These are phyloP conservation scores for Fusarium citri DNA, from an alignment of 2,329 filamentous ascomycete species.

Conservation along the genomic window DNA sequence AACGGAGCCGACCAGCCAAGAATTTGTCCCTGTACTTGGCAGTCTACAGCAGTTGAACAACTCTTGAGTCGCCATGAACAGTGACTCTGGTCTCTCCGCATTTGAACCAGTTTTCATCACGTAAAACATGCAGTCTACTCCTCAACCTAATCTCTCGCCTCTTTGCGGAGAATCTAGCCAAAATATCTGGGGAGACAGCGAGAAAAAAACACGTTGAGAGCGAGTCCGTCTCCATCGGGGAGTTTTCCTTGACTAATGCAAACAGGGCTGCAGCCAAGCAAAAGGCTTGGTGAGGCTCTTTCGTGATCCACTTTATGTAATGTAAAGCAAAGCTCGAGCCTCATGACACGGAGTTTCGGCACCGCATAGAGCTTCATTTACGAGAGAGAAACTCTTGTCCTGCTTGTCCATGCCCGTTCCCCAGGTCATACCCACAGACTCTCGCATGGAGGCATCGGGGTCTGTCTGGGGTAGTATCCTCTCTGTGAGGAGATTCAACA, in stretches of 20 bases:
- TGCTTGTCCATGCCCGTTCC: neutral
- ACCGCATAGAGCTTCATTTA: constrained; percentile 10
- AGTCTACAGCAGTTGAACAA: neutral
- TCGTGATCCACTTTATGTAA: constrained; percentile 35
- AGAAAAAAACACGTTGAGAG: neutral
- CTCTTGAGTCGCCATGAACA: no score
- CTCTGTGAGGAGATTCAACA: constrained; percentile 28
- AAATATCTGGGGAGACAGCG: constrained; percentile 21
- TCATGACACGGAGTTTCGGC: constrained; percentile 38
- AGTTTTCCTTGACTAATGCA: constrained; percentile 40
- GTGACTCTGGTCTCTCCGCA: constrained; percentile 18
- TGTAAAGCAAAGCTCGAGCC: constrained; percentile 33
- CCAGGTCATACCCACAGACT: no score
- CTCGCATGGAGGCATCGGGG: no score
- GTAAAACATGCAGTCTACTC: constrained; percentile 31
- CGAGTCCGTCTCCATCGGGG: constrained; percentile 1
- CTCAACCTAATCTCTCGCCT: constrained; percentile 39
- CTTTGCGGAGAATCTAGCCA: constrained; percentile 36
- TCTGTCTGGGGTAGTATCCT: constrained; percentile 36
- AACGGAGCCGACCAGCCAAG: constrained; percentile 25
- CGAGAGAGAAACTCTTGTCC: neutral
- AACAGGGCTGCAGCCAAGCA: constrained; percentile 38
- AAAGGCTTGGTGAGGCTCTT: constrained; percentile 32
- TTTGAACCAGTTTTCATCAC: constrained; percentile 20
- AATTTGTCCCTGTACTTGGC: neutral